phyloP scores from a whole-genome alignment of 1,139 yeast species.

The Candida tunisiensis region DNA sequence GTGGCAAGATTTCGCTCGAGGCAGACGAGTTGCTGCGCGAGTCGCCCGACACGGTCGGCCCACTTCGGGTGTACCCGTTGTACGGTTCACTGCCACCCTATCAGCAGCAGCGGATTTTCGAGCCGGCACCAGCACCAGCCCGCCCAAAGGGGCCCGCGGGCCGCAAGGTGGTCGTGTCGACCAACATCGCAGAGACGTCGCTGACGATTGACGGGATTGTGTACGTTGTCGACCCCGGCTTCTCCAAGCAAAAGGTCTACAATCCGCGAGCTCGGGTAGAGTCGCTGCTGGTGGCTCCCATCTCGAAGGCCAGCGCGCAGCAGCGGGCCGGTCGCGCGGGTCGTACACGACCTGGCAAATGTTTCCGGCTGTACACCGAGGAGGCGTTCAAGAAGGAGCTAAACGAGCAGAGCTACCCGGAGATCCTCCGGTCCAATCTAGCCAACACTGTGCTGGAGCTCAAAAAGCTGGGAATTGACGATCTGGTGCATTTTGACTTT shows the following conservation, averaged over 20 bases:
- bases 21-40: constrained; percentile 80
- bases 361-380: constrained; percentile 90
- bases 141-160: constrained; percentile 72
- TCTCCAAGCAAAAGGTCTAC: constrained; percentile 90
- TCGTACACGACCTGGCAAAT: constrained; percentile 97
- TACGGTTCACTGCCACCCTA: constrained; percentile 94
- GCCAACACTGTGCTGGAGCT: constrained; percentile 85
- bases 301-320: constrained; percentile 93
- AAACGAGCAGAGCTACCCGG: constrained; percentile 92
- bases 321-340: constrained; percentile 99
- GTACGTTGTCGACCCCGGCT: constrained; percentile 95
- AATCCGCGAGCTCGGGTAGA: constrained; percentile 95
- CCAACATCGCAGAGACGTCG: constrained; percentile 96
- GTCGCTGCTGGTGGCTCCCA: constrained; percentile 85
- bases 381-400: constrained; percentile 91
- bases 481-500: constrained; percentile 91
- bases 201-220: constrained; percentile 96
- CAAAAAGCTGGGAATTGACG: constrained; percentile 88
- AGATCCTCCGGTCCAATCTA: constrained; percentile 77
- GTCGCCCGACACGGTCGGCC: constrained; percentile 57
- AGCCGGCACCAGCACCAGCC: constrained; percentile 59
- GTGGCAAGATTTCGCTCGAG: constrained; percentile 72
- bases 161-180: constrained; percentile 82
- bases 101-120: constrained; percentile 86
- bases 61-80: constrained; percentile 74